phyloP scores from a whole-genome alignment of 345 rosid species.

The Reutealis trisperma region DNA sequence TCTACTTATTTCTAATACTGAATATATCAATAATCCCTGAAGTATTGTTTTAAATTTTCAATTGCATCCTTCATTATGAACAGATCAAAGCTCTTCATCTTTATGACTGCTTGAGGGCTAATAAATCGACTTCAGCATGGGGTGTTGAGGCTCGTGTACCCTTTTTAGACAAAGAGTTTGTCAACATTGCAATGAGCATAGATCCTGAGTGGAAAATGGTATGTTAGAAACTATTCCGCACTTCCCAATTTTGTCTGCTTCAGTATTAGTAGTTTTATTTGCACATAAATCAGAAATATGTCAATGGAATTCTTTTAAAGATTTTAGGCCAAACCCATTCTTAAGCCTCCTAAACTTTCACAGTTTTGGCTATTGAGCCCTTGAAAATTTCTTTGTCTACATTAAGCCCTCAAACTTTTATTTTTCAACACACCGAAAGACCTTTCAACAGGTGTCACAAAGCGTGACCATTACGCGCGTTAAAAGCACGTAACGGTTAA shows the following conservation, averaged over 20 bases:
- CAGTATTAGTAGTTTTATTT: background rate
- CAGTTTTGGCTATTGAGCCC: too few species aligned
- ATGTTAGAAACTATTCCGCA: background rate
- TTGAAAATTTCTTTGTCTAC: too few species aligned
- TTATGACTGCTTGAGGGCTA: conserved; percentile 89
- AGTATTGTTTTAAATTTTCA: conserved; percentile 4
- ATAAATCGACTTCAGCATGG: conserved; percentile 87
- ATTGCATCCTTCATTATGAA: conserved; percentile 21
- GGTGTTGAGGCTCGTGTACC: conserved; percentile 95
- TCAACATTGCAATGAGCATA: conserved; percentile 66
- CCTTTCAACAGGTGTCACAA: too few species aligned
- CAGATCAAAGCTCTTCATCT: conserved; percentile 88
- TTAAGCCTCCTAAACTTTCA: too few species aligned
- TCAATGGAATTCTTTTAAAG: background rate
- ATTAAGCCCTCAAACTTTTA: too few species aligned
- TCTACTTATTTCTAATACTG: background rate
- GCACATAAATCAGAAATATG: background rate
- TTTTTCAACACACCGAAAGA: too few species aligned
- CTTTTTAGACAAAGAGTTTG: conserved; percentile 75
- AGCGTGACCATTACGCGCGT: too few species aligned
- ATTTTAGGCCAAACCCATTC: too few species aligned
- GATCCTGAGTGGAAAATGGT: conserved; percentile 94
- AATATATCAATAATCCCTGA: background rate
- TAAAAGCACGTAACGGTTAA: too few species aligned
- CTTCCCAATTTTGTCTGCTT: background rate